phyloP scores from a whole-genome alignment of 192 early-diverging fungal species.

The Diversispora epigaea region DNA sequence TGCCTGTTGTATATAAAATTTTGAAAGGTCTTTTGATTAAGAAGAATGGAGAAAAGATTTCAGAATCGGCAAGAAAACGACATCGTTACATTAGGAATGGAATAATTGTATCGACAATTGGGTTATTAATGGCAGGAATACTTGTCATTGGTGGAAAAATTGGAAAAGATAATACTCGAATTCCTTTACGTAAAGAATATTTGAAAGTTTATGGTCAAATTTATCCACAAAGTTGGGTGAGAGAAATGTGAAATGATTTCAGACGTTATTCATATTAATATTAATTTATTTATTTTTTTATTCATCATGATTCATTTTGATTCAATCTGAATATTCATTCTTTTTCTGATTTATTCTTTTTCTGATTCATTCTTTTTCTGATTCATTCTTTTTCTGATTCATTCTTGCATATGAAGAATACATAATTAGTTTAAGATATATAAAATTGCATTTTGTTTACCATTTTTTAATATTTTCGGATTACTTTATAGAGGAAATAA shows the following conservation, averaged over 20 bases:
- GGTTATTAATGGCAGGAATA: conserved; percentile 9
- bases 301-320: not conserved
- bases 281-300: not conserved
- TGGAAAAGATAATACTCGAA: conserved; percentile 15
- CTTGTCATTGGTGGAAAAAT: conserved; percentile 29
- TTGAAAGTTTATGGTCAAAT: conserved; percentile 28
- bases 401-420: too few species aligned
- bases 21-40: not conserved
- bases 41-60: not conserved
- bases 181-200: conserved; percentile 31
- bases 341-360: too few species aligned
- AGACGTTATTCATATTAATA: not conserved
- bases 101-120: conserved; percentile 2
- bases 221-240: conserved; percentile 24
- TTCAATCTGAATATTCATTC: too few species aligned
- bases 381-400: too few species aligned
- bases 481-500: too few species aligned
- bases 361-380: too few species aligned
- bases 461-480: too few species aligned
- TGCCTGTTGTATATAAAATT: not conserved
- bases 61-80: not conserved
- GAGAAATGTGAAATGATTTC: not conserved
- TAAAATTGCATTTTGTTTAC: too few species aligned
- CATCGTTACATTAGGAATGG: conserved; percentile 6
- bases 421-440: too few species aligned